These are phyloP conservation scores for Talaromyces sp. DNA, from an alignment of 2,329 filamentous ascomycete species.

Conservation along the genomic window DNA sequence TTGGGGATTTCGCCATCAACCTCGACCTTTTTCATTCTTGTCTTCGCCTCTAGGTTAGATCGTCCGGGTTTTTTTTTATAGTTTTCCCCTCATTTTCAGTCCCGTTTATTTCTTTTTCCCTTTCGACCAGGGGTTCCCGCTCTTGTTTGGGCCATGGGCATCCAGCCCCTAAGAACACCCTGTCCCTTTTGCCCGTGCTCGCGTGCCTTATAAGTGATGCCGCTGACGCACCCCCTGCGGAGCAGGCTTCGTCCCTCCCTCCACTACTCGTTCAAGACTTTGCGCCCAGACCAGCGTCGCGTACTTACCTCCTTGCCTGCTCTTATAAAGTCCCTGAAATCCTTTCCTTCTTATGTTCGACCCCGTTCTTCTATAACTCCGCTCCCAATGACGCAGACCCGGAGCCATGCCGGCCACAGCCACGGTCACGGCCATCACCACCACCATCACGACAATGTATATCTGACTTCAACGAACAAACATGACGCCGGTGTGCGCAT, in stretches of 20 bases:
- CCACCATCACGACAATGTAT: conserved; percentile 83
- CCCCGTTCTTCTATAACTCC: conserved; percentile 16
- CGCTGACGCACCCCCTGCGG: conserved; percentile 44
- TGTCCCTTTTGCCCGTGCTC: conserved; percentile 26
- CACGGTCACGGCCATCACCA: conserved; percentile 65
- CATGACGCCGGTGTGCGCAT: conserved; percentile 93
- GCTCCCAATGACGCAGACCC: conserved; percentile 43
- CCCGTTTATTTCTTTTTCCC: background rate
- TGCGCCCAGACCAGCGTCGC: conserved; percentile 21
- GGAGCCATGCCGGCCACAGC: conserved; percentile 49
- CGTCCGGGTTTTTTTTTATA: background rate
- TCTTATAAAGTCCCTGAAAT: conserved; percentile 12
- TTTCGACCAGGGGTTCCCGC: background rate
- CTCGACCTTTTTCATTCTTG: background rate
- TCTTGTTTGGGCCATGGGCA: conserved; percentile 8
- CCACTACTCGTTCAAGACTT: conserved; percentile 19
- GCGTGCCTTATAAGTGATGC: conserved; percentile 30
- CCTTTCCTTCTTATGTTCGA: conserved; percentile 14
- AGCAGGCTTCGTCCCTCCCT: conserved; percentile 39
- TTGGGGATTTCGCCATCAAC: background rate
- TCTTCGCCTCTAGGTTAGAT: background rate
- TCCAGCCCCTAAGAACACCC: conserved; percentile 20
- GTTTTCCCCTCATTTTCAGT: too few relatives aligned
- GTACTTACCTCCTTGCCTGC: conserved; percentile 22
- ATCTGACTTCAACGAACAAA: conserved; percentile 79